Percentiles rank a stretch among this genome's conserved stretches.
Evolutionary conservation across 768 basidiomycete genomes (phyloP).

Genomic region (Boletus barrowsii): DNA sequence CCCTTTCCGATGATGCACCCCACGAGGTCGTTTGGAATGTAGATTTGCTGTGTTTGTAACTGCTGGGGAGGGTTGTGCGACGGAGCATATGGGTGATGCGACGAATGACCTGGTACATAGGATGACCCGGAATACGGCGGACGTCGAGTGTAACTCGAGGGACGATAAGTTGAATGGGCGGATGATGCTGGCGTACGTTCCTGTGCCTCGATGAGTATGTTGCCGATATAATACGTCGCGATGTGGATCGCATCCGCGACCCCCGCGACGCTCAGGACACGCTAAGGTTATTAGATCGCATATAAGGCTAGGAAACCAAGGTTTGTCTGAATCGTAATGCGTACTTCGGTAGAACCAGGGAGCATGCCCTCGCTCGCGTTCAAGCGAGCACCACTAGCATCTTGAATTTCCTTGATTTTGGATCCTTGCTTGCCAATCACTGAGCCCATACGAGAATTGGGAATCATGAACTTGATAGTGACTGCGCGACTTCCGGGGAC

Average conservation of each 20-base stretch:
- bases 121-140: slow-evolving; percentile 53
- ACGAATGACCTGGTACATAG: slow-evolving; percentile 65
- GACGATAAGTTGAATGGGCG: slow-evolving; percentile 57
- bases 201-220: slow-evolving; percentile 91
- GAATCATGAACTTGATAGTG: slow-evolving; percentile 99
- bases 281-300: slow-evolving; percentile 45
- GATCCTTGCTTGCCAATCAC: slow-evolving; percentile 97
- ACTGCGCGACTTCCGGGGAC: slow-evolving; percentile 97
- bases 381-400: slow-evolving; percentile 92
- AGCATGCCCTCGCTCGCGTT: slow-evolving; percentile 99
- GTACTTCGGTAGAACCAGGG: slow-evolving; percentile 97
- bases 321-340: slow-evolving; percentile 15
- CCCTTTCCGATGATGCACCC: slow-evolving; percentile 98
- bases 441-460: slow-evolving; percentile 98
- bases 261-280: slow-evolving; percentile 95
- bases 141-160: slow-evolving; percentile 55
- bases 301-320: slow-evolving; percentile 6
- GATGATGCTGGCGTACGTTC: slow-evolving; percentile 70
- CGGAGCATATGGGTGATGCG: slow-evolving; percentile 43
- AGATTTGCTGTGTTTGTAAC: slow-evolving; percentile 95
- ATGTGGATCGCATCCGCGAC: slow-evolving; percentile 99
- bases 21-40: slow-evolving; percentile 96
- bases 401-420: slow-evolving; percentile 99
- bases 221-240: slow-evolving; percentile 98
- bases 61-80: slow-evolving; percentile 65